Evolutionary conservation across 768 basidiomycete genomes (phyloP).

Genomic region (Russula emetica): DNA sequence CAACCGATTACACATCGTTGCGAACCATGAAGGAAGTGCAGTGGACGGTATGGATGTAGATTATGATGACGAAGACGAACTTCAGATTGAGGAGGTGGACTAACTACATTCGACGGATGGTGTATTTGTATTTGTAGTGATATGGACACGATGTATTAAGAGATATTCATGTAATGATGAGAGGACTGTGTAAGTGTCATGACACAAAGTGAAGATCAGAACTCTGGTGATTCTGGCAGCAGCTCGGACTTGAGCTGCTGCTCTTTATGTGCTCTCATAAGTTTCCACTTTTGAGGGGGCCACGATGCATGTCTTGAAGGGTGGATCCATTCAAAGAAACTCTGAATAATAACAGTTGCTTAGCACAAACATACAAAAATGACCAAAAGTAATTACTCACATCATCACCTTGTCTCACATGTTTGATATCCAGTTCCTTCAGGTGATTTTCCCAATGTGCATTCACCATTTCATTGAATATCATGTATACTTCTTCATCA

Average conservation of each 20-base stretch:
- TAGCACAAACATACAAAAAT: neutral
- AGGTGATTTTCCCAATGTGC: slow-evolving; percentile 30
- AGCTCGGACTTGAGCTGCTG: neutral
- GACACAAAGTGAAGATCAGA: neutral
- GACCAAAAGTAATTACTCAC: neutral
- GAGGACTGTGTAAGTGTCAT: too few relatives aligned
- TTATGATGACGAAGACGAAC: slow-evolving; percentile 50
- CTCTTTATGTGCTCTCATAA: neutral
- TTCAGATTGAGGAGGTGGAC: slow-evolving; percentile 71
- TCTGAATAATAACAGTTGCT: neutral
- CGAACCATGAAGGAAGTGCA: slow-evolving; percentile 69
- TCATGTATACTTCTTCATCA: slow-evolving; percentile 18
- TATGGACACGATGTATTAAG: too few relatives aligned
- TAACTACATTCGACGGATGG: slow-evolving; percentile 28
- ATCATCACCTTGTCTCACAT: neutral
- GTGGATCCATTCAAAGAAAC: slow-evolving; percentile 20
- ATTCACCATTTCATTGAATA: slow-evolving; percentile 30
- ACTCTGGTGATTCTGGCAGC: neutral
- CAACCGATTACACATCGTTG: slow-evolving; percentile 71
- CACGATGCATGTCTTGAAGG: slow-evolving; percentile 6
- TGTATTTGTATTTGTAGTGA: neutral
- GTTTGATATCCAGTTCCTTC: slow-evolving; percentile 25
- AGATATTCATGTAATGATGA: too few relatives aligned
- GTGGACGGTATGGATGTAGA: slow-evolving; percentile 58
- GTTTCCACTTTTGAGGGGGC: slow-evolving; percentile 5